phyloP scores from a whole-genome alignment of 179 eudicot genomes.

The Corrigiola litoralis region DNA sequence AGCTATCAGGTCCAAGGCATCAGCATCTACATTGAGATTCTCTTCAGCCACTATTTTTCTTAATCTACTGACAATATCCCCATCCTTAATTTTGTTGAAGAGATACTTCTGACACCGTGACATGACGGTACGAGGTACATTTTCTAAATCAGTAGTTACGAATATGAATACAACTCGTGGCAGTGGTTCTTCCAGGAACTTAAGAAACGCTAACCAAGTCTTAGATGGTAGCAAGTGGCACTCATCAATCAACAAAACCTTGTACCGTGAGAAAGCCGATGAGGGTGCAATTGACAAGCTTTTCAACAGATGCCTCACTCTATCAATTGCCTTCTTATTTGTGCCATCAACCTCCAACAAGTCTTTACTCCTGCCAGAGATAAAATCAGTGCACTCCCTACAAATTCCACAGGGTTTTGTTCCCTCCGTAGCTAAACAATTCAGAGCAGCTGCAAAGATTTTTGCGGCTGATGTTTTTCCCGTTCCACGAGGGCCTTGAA shows the following conservation, averaged over 20 bases:
- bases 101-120: slow-evolving; percentile 81
- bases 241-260: slow-evolving; percentile 66
- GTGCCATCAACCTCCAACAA: slow-evolving; percentile 71
- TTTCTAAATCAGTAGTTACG: slow-evolving; percentile 77
- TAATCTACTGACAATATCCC: slow-evolving; percentile 65
- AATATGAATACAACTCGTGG: slow-evolving; percentile 72
- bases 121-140: slow-evolving; percentile 73
- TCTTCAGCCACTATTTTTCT: slow-evolving; percentile 66
- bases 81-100: slow-evolving; percentile 80
- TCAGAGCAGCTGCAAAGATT: slow-evolving; percentile 84
- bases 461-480: slow-evolving; percentile 90
- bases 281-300: slow-evolving; percentile 43
- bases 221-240: slow-evolving; percentile 87
- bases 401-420: slow-evolving; percentile 91
- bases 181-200: slow-evolving; percentile 77
- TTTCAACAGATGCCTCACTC: slow-evolving; percentile 51
- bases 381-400: slow-evolving; percentile 68
- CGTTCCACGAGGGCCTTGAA: slow-evolving; percentile 98
- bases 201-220: slow-evolving; percentile 78
- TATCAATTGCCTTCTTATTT: slow-evolving; percentile 64
- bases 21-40: slow-evolving; percentile 65
- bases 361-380: slow-evolving; percentile 67
- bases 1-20: slow-evolving; percentile 91
- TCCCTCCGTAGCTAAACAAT: slow-evolving; percentile 81
- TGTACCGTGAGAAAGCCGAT: slow-evolving; percentile 47